Evolutionary conservation across 352 stramenopile species (phyloP).

Genomic region (Globisporangium cystogenes): DNA sequence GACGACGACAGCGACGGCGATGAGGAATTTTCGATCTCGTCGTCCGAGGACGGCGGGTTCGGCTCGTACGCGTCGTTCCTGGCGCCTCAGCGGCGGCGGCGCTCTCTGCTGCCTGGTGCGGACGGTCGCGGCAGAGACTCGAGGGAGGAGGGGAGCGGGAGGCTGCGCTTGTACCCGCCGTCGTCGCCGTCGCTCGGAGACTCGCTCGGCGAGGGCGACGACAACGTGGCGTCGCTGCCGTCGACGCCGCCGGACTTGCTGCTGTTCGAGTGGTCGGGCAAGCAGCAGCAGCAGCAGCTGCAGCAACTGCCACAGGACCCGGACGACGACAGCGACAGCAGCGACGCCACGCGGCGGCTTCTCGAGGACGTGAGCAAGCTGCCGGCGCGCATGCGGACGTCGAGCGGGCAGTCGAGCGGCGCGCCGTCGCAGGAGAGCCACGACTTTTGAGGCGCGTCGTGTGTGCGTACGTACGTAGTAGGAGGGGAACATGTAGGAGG

Average conservation of each 20-base stretch:
- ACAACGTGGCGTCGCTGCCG: constrained; percentile 12
- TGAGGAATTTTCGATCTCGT: constrained; percentile 11
- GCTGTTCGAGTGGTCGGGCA: constrained; percentile 4
- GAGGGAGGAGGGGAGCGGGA: background rate
- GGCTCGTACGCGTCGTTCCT: constrained; percentile 1
- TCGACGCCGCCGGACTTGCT: constrained; percentile 1
- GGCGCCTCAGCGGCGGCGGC: background rate
- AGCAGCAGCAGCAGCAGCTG: constrained; percentile 1
- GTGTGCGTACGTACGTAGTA: too few species aligned
- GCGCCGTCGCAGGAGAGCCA: constrained; percentile 45
- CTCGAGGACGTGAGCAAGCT: constrained; percentile 44
- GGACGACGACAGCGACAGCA: constrained; percentile 23
- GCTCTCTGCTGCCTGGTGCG: background rate
- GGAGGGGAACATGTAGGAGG: too few species aligned
- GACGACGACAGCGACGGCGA: constrained; percentile 7
- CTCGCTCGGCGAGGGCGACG: constrained; percentile 9
- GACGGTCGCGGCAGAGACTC: constrained; percentile 3
- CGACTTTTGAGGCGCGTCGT: constrained; percentile 25
- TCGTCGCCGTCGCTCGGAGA: constrained; percentile 1
- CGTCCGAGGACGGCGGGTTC: constrained; percentile 9
- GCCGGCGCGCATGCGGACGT: constrained; percentile 42
- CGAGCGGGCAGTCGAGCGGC: constrained; percentile 47
- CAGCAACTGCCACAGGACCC: background rate
- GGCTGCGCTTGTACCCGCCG: background rate
- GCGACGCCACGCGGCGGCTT: constrained; percentile 42